Base-by-base conservation (phyloP, 768 basidiomycete genomes). In the Obba rivulosa region DNA sequence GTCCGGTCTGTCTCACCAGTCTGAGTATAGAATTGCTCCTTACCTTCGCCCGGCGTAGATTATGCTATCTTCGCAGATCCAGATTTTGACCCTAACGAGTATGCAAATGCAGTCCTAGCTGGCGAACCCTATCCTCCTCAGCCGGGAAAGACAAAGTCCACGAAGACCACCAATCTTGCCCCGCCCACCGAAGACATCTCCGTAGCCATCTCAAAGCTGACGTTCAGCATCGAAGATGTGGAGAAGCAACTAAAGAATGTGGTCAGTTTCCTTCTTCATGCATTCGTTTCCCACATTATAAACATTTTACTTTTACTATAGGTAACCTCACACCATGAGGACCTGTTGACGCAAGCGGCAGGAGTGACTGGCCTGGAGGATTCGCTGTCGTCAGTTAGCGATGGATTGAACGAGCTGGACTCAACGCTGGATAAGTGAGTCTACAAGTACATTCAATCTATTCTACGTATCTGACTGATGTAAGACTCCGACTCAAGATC, bases 61-160 rank as follows among this genome's bases (percentile, higher is more conserved):
- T 57, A 92, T 60, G 62, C 81, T 14, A 76, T 84, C 40, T 97
- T 96, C 60, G 74, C 87, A 23, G 74, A 69, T 36, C 64, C 80
- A 2, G 74, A 82, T 28, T 98, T 97, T 64, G 86, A 95, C 62
- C 76, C 90, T 14, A 87, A 89, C 60, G 86, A 87, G 36, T 96
- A 94, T 63, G 94, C 94, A 2, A 93, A 93, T 64, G 83, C 90
- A 14, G 78, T 95, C 46, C 76, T 97, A 20, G 85, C 92, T 4
- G 87, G 90, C 21, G 85, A 92, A 56, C 62, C 81, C 0, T 91
- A 94, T 62, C 78, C 82, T 69, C 66, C 49, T 60, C 64, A 67
- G 66, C 57, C 62, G 23, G 60, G 65, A 49, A 71, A 68, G 54
- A 53, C 62, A 22, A 46, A 57, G 21, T 39, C 40, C 22, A 50